Percentiles rank a stretch among this genome's conserved stretches.
These are phyloP conservation scores for Mycena galericulata DNA, from an alignment of 768 basidiomycete genomes.

Conservation along the genomic window DNA sequence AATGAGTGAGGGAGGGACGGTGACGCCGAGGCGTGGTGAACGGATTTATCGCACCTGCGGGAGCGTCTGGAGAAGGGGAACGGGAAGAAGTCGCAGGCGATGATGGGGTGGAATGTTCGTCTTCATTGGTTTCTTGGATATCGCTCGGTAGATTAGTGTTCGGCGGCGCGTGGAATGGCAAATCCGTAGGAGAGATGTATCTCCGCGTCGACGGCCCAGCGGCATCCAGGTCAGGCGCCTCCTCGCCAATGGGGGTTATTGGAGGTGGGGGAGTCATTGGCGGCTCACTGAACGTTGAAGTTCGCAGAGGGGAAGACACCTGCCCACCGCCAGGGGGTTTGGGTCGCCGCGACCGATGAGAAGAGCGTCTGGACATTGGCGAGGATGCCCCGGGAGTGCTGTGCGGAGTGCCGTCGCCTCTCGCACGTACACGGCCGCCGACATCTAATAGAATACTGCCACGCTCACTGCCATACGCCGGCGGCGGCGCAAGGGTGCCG, in stretches of 20 bases:
- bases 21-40: conserved; percentile 81
- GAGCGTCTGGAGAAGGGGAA: conserved; percentile 70
- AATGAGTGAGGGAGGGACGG: conserved; percentile 75
- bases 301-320: conserved; percentile 76
- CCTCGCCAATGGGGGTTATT: conserved; percentile 84
- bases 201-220: conserved; percentile 65
- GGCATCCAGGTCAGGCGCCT: conserved; percentile 56
- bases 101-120: conserved; percentile 45
- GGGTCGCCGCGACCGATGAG: conserved; percentile 71
- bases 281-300: conserved; percentile 56
- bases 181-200: conserved; percentile 74
- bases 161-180: conserved; percentile 68
- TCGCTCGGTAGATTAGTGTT: conserved; percentile 59
- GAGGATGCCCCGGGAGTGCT: conserved; percentile 59
- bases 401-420: conserved; percentile 53
- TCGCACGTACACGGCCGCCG: conserved; percentile 67
- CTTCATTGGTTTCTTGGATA: conserved; percentile 41
- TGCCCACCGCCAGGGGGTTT: conserved; percentile 59
- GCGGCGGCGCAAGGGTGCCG: conserved; percentile 96
- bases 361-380: conserved; percentile 53
- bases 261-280: conserved; percentile 70
- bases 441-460: conserved; percentile 96
- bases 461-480: conserved; percentile 96
- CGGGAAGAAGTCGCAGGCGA: conserved; percentile 62
- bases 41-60: conserved; percentile 86